Evolutionary conservation across 257 asterid genomes (phyloP), one percentile per base, ranked within the genome.

Genomic region (Solanum gracilifrons): DNA sequence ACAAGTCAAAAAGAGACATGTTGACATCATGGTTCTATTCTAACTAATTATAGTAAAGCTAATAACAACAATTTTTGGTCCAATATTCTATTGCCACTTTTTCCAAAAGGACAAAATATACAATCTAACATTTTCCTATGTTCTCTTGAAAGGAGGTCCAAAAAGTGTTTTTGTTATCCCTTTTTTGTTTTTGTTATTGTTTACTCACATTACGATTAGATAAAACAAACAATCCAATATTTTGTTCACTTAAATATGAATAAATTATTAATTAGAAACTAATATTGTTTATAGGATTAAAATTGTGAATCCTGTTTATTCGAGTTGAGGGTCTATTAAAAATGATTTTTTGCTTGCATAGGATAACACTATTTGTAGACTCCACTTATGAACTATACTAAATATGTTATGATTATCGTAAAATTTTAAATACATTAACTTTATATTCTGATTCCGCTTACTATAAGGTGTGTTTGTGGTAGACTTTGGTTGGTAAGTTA

Each of bases 351-450:
- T 46, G 1, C 2, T 4, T 46, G 13, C 7, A 46, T 13, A 46
- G 16, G 55, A 13, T 13, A 46, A 46, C 2, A 46, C 2, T 13
- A 1, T 46, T 46, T 11, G 2, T 11, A 48, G 2, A 51, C 9
- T 51, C 3, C 9, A 51, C 0, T 51, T 51, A 16, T 48, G 0
- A 48, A 16, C 1, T 15, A 0, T 48, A 48, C 0, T 15, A 0
- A 51, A 51, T 16, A 51, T 51, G 1, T 16, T 51, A 51, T 16
- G 0, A 0, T 51, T 62, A 15, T 48, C 0, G 0, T 48, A 4
- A 3, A 60, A 23, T 2, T 62, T 23, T 0, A 8, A 2, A 62
- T 2, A 0, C 7, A 62, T 62, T 0, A 62, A 62, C 5, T n/a
- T 62, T 9, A 62, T 9, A 23, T 60, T 60, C 31, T 62, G 16